Evolutionary conservation across 2,329 filamentous ascomycete species (phyloP).

Genomic region (Lachnellula hyalina): DNA sequence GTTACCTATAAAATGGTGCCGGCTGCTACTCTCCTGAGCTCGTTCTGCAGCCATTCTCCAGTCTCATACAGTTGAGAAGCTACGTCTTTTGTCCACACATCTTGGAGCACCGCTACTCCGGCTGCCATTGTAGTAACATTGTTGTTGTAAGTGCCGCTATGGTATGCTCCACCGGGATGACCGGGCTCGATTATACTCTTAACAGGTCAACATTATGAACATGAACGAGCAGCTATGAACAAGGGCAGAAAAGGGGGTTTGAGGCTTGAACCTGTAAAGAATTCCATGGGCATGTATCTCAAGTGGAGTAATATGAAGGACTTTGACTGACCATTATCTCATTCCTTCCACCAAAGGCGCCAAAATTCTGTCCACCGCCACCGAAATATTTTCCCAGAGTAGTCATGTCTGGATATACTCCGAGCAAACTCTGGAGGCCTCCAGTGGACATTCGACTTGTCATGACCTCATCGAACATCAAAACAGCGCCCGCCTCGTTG

Average conservation of each 20-base stretch:
- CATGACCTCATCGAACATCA: conserved; percentile 71
- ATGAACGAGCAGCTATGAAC: too few species aligned
- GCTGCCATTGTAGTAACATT: conserved; percentile 51
- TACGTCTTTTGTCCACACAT: conserved; percentile 7
- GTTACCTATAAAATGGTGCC: conserved; percentile 8
- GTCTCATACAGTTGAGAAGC: conserved; percentile 10
- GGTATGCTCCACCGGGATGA: conserved; percentile 37
- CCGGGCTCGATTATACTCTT: conserved; percentile 47
- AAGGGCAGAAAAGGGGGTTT: too few species aligned
- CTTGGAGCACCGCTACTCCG: conserved; percentile 33
- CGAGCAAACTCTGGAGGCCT: conserved; percentile 41
- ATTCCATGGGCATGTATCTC: too few species aligned
- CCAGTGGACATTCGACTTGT: conserved; percentile 51
- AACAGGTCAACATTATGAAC: too few species aligned
- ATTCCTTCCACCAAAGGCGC: conserved; percentile 55
- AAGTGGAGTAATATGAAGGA: too few species aligned
- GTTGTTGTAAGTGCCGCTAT: conserved; percentile 64
- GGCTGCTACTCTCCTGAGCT: conserved; percentile 7
- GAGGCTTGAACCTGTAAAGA: too few species aligned
- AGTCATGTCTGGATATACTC: conserved; percentile 52
- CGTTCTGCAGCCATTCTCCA: conserved; percentile 8
- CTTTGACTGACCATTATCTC: conserved; percentile 42
- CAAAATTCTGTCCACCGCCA: conserved; percentile 60
- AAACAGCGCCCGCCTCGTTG: conserved; percentile 41
- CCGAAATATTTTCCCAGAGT: conserved; percentile 63